Base-by-base conservation (phyloP, 2,329 filamentous ascomycete genomes). In the Nothophoma quercina region DNA sequence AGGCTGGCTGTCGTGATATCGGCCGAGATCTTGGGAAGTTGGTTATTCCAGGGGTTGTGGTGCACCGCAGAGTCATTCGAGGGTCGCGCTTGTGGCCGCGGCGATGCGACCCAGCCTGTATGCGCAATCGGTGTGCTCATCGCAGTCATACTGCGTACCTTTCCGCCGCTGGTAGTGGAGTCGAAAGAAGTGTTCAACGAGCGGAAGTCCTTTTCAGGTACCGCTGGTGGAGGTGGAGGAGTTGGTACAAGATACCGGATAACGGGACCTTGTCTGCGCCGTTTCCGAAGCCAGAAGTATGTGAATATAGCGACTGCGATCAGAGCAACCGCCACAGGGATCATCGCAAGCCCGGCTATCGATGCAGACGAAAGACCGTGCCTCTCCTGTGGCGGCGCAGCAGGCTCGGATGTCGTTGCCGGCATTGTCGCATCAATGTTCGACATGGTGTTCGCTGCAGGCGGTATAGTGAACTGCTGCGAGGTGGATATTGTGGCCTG, bases 311-410 rank as follows among this genome's bases (percentile, higher is more conserved):
- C 56, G 8, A 55, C 19, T 13, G 51, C 49, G 41, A 58, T 56
- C 2, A 65, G 21, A n/a, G 55, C 43, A 10, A 60, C 48, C 1
- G 59, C 55, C 5, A 67, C 43, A 4, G 68, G 66, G 29, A 66
- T 62, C 55, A 68, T 64, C 6, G 56, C 65, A 10, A 70, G 58
- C 9, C 65, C 67, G 9, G 68, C 35, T 64, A 68, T 29, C 2
- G 50, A 48, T 19, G 8, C 21, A 41, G 59, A 4, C 29, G 59
- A 15, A 41, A 49, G 34, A 49, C 34, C 46, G 58, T 50, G 23
- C 21, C 29, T 19, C 10, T 43, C 36, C 10, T 44, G 29, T 42
- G 54, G 12, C 19, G 26, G 26, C 9, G 22, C 26, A 3, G 38
- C 30, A 21, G 50, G 18, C 21, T 52, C 34, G 12, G 38, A 21